Evolutionary conservation across 768 basidiomycete species (phyloP), one percentile per base, ranked within the genome.

Genomic region (Tulasnella sp.): DNA sequence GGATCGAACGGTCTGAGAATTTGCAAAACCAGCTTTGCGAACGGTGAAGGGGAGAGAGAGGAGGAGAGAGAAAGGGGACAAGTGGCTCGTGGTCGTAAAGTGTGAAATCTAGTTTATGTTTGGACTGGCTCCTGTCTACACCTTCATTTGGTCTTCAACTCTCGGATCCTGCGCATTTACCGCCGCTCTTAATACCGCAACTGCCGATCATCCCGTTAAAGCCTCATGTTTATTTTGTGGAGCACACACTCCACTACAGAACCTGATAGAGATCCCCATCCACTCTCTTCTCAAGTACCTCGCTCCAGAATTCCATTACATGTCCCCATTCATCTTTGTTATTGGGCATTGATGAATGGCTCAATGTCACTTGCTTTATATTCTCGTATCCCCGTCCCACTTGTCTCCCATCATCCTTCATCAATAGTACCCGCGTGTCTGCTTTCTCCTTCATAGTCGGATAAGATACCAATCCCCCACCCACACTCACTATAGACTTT

Each of bases 301-400:
- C 75, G 58, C 86, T 83, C 88, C 88, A 92, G 64, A 90, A 89
- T 53, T 72, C 67, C 84, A 93, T 90, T 40, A 91, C 73, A 1
- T 79, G 78, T 59, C 77, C 74, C 87, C 86, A 91, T 59, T 90
- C 86, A 9, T 77, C 76, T 58, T 67, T 74, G 25, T 78, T 79
- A 3, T 72, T 66, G 7, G 83, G 86, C 88, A 93, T 93, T n/a
- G n/a, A n/a, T n/a, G n/a, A n/a, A n/a, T n/a, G n/a, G n/a, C n/a
- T n/a, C 48, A 74, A 68, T 50, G 68, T 69, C 6, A 75, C 69
- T 56, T 84, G 80, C 29, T 59, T 62, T 10, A 60, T 56, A 2
- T 52, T 57, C 24, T 56, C 57, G 57, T 75, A 91, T 0, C 74
- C 86, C 57, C 79, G 84, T 54, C 67, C 74, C 57, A 82, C 74